Conservation (phyloP, 257 asterid species). For the Gynochthodes officinalis region DNA sequence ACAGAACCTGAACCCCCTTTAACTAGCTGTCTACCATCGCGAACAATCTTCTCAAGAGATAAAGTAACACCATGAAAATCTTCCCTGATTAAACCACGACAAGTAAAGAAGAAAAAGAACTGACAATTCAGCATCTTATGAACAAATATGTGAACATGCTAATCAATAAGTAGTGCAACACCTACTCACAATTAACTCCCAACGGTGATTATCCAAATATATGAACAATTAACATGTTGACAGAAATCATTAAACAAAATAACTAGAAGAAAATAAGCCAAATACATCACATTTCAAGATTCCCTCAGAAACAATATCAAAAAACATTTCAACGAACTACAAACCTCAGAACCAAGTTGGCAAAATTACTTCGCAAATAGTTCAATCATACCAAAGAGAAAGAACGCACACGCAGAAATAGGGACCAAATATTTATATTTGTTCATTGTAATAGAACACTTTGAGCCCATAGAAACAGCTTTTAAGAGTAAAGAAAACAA, state of each 20-base stretch:
- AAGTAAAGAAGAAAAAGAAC: background rate
- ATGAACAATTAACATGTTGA: background rate
- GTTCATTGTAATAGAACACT: background rate
- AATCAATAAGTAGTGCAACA: background rate
- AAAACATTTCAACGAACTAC: background rate
- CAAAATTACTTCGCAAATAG: background rate
- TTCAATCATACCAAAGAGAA: background rate
- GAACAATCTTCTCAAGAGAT: conserved; percentile 56
- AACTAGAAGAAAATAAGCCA: background rate
- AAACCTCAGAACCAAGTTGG: background rate
- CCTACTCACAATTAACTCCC: background rate
- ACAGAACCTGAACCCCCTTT: conserved; percentile 42
- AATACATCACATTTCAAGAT: background rate
- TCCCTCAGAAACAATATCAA: background rate
- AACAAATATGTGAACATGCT: background rate
- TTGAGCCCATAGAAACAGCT: background rate
- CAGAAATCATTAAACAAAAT: background rate
- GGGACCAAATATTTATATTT: background rate
- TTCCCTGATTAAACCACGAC: conserved; percentile 42
- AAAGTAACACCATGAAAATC: conserved; percentile 45
- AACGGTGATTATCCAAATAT: background rate
- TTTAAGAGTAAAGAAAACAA: background rate
- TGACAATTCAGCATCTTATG: background rate
- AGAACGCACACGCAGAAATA: background rate
- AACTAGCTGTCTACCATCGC: conserved; percentile 56